A percentile compares a stretch with the other conserved stretches of the same genome.
Evolutionary conservation across 1,284 basidiomycete species (phyloP).

Genomic region (Porodaedalea pini): DNA sequence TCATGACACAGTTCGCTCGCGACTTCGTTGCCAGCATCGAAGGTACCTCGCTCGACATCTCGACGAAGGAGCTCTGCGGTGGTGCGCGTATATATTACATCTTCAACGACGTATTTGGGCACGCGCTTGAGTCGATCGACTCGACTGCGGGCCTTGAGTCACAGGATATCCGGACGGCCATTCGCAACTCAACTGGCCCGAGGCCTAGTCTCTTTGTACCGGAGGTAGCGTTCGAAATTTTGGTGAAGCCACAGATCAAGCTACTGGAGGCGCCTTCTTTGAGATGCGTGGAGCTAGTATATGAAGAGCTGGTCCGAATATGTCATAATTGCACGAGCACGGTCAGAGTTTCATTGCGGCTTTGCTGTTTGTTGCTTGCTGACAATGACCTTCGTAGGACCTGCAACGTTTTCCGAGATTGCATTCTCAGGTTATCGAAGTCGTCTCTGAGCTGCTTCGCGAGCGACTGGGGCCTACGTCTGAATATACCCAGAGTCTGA

Average conservation of each 20-base stretch:
- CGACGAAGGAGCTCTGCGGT: constrained; percentile 97
- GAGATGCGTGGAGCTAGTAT: constrained; percentile 96
- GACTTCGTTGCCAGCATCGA: constrained; percentile 98
- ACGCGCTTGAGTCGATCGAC: constrained; percentile 87
- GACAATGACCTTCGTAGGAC: constrained; percentile 54
- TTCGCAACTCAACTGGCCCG: constrained; percentile 97
- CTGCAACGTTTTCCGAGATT: constrained; percentile 95
- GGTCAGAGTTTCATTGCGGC: constrained; percentile 42
- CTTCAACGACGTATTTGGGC: constrained; percentile 98
- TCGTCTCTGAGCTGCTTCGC: constrained; percentile 93
- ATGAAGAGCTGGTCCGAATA: constrained; percentile 99
- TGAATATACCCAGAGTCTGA: constrained; percentile 93
- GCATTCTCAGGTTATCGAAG: constrained; percentile 93
- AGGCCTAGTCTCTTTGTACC: constrained; percentile 95
- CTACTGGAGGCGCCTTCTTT: constrained; percentile 90
- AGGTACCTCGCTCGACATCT: constrained; percentile 95
- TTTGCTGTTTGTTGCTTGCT: not conserved
- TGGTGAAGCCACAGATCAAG: constrained; percentile 99
- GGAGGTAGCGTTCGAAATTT: constrained; percentile 93
- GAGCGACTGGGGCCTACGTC: constrained; percentile 96
- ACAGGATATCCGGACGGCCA: constrained; percentile 96
- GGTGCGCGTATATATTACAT: constrained; percentile 99
- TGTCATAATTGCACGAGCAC: constrained; percentile 96
- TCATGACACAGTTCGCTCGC: constrained; percentile 98
- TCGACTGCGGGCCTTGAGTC: constrained; percentile 88